Base-by-base conservation (phyloP, 208 protist species). In the Sergeia podlipaevii region DNA sequence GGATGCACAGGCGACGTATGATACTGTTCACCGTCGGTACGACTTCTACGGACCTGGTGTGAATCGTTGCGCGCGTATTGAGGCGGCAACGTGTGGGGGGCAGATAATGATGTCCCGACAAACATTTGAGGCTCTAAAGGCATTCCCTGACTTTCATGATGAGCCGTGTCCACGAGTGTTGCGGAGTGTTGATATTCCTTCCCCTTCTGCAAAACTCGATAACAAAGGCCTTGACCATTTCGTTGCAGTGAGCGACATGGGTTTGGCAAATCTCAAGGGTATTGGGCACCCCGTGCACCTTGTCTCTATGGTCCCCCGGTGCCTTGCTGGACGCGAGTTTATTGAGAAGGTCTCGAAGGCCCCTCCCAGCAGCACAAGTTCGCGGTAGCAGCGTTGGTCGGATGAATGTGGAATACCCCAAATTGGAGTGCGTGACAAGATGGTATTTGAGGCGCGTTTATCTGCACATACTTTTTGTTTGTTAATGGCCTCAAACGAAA, bases 1-100 rank as follows among this genome's bases (percentile, higher is more conserved):
- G 11, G 77, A 86, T 17, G 78, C 78, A 24, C 69, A 53, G 30
- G 71, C 72, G 18, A 74, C 62, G 3, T 93, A 88, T 54, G 81
- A 93, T 49, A 52, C 50, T 27, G 72, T 87, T 18, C 67, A 82
- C 34, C 58, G 76, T 6, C 65, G 80, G 17, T 89, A 89, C 58
- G 89, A 96, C 64, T 97, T 96, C 74, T 94, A 91, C 58, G 89
- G 90, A 17, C 76, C 74, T 0, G 87, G 85, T 32, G 90, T 97
- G 1, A 95, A 95, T 59, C 79, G 80, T 17, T 80, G 83, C 39
- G 78, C 89, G 2, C 77, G 89, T 21, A 87, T 97, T 28, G 66
- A 81, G 57, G 44, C 68, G 2, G 63, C 60, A 0, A 80, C 78
- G 4, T 80, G 84, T 29, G 91, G 89, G 17, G 93, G 89, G 2